These are phyloP conservation scores for Antrodiella citrinella DNA, from an alignment of 768 basidiomycete genomes.

Conservation along the genomic window DNA sequence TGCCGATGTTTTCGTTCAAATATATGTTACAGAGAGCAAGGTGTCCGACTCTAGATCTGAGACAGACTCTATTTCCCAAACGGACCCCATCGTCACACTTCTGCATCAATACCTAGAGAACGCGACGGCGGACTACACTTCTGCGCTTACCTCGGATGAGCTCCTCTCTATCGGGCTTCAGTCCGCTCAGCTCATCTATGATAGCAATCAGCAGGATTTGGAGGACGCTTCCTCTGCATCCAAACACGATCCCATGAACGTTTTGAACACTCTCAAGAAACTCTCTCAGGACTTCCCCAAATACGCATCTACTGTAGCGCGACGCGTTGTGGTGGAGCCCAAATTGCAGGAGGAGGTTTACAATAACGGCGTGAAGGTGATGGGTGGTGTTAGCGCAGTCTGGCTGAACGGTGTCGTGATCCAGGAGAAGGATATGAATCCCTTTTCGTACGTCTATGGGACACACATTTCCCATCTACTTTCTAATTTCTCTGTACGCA, in stretches of 20 bases:
- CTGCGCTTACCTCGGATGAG: slow-evolving; percentile 25
- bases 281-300: slow-evolving; percentile 87
- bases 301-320: slow-evolving; percentile 67
- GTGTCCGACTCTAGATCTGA: background rate
- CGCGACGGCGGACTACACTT: slow-evolving; percentile 12
- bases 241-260: slow-evolving; percentile 16
- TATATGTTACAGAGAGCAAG: background rate
- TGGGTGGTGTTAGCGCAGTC: slow-evolving; percentile 45
- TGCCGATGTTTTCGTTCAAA: background rate
- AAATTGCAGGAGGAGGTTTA: slow-evolving; percentile 48
- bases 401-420: slow-evolving; percentile 80
- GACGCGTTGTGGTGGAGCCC: slow-evolving; percentile 50
- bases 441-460: slow-evolving; percentile 44
- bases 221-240: background rate
- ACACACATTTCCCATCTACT: background rate
- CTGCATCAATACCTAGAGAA: slow-evolving; percentile 22
- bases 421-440: slow-evolving; percentile 54
- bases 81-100: slow-evolving; percentile 16
- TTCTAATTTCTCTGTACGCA: slow-evolving; percentile 14
- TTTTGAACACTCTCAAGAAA: slow-evolving; percentile 49
- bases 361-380: slow-evolving; percentile 44
- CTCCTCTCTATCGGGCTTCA: slow-evolving; percentile 59
- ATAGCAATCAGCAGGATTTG: slow-evolving; percentile 30
- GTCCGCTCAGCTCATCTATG: slow-evolving; percentile 65
- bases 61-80: slow-evolving; percentile 4